These are phyloP conservation scores for Botrytis galanthina DNA, from an alignment of 2,329 filamentous ascomycete species.

Conservation along the genomic window DNA sequence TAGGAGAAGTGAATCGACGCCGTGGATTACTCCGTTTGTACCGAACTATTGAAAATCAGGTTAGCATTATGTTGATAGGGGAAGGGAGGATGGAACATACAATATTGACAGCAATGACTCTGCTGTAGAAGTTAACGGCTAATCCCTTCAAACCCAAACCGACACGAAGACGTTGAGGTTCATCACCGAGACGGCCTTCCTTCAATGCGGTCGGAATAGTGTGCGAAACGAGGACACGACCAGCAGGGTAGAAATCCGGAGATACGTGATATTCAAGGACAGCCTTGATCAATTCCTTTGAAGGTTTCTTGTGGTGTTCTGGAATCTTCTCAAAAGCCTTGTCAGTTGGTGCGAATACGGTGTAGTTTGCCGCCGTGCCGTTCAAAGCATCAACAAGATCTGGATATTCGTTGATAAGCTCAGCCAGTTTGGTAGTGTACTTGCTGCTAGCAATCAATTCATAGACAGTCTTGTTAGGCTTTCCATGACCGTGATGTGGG, in stretches of 20 bases:
- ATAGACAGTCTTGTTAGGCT: constrained; percentile 71
- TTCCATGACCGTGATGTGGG: constrained; percentile 37
- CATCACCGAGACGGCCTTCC: constrained; percentile 57
- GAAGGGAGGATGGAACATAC: constrained; percentile 44
- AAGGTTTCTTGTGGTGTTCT: constrained; percentile 55
- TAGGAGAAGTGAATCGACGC: constrained; percentile 69
- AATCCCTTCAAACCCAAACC: constrained; percentile 62
- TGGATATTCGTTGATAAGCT: constrained; percentile 70
- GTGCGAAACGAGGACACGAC: constrained; percentile 63
- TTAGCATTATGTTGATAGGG: constrained; percentile 4
- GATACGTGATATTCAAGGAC: constrained; percentile 75
- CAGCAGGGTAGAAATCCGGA: constrained; percentile 63
- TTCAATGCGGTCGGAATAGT: constrained; percentile 71
- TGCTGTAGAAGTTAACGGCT: constrained; percentile 74
- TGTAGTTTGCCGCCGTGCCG: constrained; percentile 70
- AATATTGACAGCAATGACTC: constrained; percentile 67
- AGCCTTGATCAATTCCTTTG: constrained; percentile 67
- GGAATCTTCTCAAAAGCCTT: constrained; percentile 67
- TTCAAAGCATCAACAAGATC: constrained; percentile 73
- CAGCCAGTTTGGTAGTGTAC: constrained; percentile 72
- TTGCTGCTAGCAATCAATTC: constrained; percentile 74
- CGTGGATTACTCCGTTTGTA: constrained; percentile 80
- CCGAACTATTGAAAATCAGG: constrained; percentile 50
- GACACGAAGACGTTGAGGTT: constrained; percentile 71
- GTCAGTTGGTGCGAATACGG: constrained; percentile 78